Conservation (phyloP, 306 rosid genomes). For the Citrullus colocynthis region DNA sequence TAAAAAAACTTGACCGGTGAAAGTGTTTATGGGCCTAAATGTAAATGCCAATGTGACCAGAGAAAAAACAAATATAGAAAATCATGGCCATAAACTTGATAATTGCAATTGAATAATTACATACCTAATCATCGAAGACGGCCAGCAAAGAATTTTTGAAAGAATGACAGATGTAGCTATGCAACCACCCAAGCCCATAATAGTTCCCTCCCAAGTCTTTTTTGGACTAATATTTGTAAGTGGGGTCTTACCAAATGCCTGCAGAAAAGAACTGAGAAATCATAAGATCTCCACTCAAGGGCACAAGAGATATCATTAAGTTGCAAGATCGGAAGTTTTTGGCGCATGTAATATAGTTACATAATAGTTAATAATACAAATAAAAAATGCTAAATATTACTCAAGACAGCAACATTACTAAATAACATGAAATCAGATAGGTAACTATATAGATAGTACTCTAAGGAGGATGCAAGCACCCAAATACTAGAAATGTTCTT, state of each 20-base stretch:
- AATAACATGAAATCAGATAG: not conserved
- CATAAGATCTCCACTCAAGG: not conserved
- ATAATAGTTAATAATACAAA: not conserved
- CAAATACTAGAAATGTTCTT: not conserved
- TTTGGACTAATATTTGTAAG: constrained; percentile 86
- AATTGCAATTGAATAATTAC: constrained; percentile 6
- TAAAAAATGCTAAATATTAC: not conserved
- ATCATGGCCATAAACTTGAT: not conserved
- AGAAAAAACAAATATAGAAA: not conserved
- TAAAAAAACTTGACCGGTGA: too few species aligned
- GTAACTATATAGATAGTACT: not conserved
- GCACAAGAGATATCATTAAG: not conserved
- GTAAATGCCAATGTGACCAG: not conserved
- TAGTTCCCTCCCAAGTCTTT: constrained; percentile 98
- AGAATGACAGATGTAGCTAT: constrained; percentile 57
- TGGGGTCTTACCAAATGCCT: constrained; percentile 88
- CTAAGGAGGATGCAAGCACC: not conserved
- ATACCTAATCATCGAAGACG: constrained; percentile 60
- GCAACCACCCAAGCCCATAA: constrained; percentile 84
- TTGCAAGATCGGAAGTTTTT: not conserved
- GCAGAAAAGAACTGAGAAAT: constrained; percentile 24
- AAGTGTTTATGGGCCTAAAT: too few species aligned
- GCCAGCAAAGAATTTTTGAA: constrained; percentile 74
- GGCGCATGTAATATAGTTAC: not conserved
- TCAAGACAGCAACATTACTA: not conserved